Percentiles rank a stretch among this genome's conserved stretches.
phyloP scores from a whole-genome alignment of 495 filamentous ascomycete genomes.

The Aspergillus olivimuriae region DNA sequence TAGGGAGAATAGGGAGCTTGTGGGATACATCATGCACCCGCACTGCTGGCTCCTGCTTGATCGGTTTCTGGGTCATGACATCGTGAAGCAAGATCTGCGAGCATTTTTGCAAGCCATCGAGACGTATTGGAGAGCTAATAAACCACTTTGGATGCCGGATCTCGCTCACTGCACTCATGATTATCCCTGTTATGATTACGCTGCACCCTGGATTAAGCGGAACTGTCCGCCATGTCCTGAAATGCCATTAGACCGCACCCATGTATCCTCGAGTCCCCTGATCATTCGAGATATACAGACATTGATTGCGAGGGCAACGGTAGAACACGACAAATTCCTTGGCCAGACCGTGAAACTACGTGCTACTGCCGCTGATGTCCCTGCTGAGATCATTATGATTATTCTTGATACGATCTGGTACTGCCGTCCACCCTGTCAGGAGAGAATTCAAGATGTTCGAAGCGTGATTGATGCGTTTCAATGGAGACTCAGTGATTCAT shows the following conservation, averaged over 20 bases:
- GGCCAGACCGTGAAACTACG: too few relatives aligned
- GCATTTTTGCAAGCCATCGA: not conserved
- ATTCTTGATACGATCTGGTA: not conserved
- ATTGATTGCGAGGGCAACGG: not conserved
- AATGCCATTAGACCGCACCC: too few relatives aligned
- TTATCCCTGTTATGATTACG: not conserved
- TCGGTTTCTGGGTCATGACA: not conserved
- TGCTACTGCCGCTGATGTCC: not conserved
- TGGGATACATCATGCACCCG: not conserved
- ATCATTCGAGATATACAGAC: not conserved
- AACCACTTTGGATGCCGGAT: not conserved
- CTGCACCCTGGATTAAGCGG: not conserved
- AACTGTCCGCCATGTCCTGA: not conserved
- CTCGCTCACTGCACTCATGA: not conserved
- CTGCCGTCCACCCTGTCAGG: not conserved
- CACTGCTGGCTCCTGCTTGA: not conserved
- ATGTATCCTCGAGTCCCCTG: not conserved
- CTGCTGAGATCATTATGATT: not conserved
- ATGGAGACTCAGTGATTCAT: not conserved
- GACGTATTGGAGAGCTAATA: not conserved
- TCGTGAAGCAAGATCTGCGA: not conserved
- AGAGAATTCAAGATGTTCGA: not conserved
- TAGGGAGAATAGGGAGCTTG: not conserved
- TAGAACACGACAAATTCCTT: not conserved
- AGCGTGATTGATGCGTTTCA: not conserved